A percentile compares a stretch with the other conserved stretches of the same genome.
Evolutionary conservation across 2,329 filamentous ascomycete species (phyloP).

Genomic region (Fusarium ambrosium): DNA sequence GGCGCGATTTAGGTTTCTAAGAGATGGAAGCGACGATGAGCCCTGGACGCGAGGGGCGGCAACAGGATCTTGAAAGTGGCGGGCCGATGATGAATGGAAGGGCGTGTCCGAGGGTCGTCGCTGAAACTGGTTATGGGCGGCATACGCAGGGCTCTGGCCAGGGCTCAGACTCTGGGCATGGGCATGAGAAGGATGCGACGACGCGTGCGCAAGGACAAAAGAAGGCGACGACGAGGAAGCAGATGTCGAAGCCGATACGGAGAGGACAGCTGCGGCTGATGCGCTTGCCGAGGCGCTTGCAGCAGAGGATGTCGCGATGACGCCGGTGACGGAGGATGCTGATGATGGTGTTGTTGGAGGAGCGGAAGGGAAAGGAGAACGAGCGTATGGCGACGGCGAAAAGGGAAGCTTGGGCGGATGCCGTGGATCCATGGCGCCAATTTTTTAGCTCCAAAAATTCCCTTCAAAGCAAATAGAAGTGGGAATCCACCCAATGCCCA

Average conservation of each 20-base stretch:
- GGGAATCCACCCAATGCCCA: slow-evolving; percentile 39
- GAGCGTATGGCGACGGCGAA: slow-evolving; percentile 49
- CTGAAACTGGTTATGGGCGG: slow-evolving; percentile 45
- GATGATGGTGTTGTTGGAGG: slow-evolving; percentile 31
- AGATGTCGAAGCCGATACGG: slow-evolving; percentile 10
- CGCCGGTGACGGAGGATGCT: slow-evolving; percentile 28
- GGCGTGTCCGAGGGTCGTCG: slow-evolving; percentile 60
- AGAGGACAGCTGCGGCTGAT: slow-evolving; percentile 9
- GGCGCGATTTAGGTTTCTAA: slow-evolving; percentile 53
- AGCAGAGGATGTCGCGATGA: slow-evolving; percentile 27
- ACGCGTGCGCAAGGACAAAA: slow-evolving; percentile 37
- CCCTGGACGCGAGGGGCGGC: slow-evolving; percentile 60
- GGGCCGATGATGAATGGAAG: slow-evolving; percentile 55
- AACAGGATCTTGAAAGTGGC: slow-evolving; percentile 49
- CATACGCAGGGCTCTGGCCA: slow-evolving; percentile 49
- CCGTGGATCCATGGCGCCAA: slow-evolving; percentile 51
- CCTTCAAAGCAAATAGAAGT: slow-evolving; percentile 26
- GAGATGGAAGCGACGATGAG: slow-evolving; percentile 59
- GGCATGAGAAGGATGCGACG: slow-evolving; percentile 35
- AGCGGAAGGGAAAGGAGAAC: slow-evolving; percentile 49
- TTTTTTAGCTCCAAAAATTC: slow-evolving; percentile 54
- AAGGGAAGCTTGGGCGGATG: slow-evolving; percentile 52
- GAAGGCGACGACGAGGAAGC: slow-evolving; percentile 21
- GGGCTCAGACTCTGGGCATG: slow-evolving; percentile 37
- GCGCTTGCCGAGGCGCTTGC: slow-evolving; percentile 29